Percentiles rank a stretch among this genome's conserved stretches.
Conservation (phyloP, 2,329 filamentous ascomycete genomes). For the Onygenales sp. region DNA sequence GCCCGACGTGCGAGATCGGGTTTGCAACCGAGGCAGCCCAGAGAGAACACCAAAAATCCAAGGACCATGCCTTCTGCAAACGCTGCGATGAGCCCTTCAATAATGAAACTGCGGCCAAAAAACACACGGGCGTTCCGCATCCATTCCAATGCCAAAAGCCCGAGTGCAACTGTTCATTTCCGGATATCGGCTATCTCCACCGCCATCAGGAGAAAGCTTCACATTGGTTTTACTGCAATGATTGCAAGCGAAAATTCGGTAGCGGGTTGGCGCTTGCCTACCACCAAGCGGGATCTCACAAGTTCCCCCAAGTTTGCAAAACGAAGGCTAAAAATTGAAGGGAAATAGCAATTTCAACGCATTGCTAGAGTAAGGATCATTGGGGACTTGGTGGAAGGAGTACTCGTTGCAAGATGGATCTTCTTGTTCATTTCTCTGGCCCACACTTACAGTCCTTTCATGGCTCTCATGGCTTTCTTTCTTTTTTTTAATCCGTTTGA, state of each 20-base stretch:
- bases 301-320: neutral
- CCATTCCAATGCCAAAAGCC: constrained; percentile 1
- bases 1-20: neutral
- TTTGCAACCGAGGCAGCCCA: neutral
- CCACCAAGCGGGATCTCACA: constrained; percentile 1
- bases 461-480: too few relatives aligned
- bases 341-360: too few relatives aligned
- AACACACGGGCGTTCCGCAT: neutral
- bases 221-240: constrained; percentile 7
- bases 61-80: neutral
- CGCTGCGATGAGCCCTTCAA: neutral
- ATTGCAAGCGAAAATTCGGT: constrained; percentile 8
- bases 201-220: constrained; percentile 6
- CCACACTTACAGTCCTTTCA: too few relatives aligned
- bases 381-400: too few relatives aligned
- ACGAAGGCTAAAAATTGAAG: too few relatives aligned
- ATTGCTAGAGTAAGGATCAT: too few relatives aligned
- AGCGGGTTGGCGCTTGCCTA: constrained; percentile 3
- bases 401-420: too few relatives aligned
- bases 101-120: neutral
- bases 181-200: neutral
- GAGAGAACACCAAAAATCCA: neutral
- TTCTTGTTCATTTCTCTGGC: too few relatives aligned
- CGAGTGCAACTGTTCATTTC: constrained; percentile 1
- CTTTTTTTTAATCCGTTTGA: too few relatives aligned